Evolutionary conservation across 768 basidiomycete genomes (phyloP).

Genomic region (Trametes maxima): DNA sequence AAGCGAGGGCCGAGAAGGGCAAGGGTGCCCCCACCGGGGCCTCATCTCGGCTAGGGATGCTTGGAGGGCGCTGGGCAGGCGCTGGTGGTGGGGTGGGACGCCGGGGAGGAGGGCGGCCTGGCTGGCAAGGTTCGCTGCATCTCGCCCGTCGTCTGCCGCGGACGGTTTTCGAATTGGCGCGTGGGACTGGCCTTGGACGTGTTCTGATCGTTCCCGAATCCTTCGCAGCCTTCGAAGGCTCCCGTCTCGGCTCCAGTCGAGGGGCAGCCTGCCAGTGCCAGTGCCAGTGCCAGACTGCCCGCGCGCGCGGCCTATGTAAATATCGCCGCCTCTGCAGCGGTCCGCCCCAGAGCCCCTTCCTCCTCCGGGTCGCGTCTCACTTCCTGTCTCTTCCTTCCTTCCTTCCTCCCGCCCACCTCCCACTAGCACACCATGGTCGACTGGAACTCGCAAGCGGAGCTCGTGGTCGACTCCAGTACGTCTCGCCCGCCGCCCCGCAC

Average conservation of each 20-base stretch:
- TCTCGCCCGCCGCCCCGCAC: neutral
- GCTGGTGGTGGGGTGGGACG: too few relatives aligned
- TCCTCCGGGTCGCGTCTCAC: slow-evolving; percentile 17
- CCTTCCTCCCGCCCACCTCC: slow-evolving; percentile 1
- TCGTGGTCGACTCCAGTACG: slow-evolving; percentile 42
- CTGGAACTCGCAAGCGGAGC: slow-evolving; percentile 42
- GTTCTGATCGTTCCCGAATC: slow-evolving; percentile 11
- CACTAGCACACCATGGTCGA: slow-evolving; percentile 36
- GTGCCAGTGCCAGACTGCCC: too few relatives aligned
- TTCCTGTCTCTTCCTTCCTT: slow-evolving; percentile 11
- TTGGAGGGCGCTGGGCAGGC: neutral
- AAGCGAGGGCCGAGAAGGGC: slow-evolving; percentile 8
- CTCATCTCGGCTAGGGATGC: neutral
- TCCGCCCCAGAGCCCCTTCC: slow-evolving; percentile 14
- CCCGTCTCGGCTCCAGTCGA: slow-evolving; percentile 2
- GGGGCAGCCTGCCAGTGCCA: neutral
- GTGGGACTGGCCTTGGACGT: neutral
- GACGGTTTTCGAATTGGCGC: slow-evolving; percentile 1
- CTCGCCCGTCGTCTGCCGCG: neutral
- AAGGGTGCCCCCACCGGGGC: neutral
- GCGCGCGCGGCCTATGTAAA: slow-evolving; percentile 2
- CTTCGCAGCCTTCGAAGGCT: neutral
- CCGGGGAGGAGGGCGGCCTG: neutral
- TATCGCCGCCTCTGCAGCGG: slow-evolving; percentile 8
- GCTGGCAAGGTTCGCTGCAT: slow-evolving; percentile 1